These are phyloP conservation scores for Globisporangium spiculum DNA, from an alignment of 352 stramenopile genomes.

Conservation along the genomic window DNA sequence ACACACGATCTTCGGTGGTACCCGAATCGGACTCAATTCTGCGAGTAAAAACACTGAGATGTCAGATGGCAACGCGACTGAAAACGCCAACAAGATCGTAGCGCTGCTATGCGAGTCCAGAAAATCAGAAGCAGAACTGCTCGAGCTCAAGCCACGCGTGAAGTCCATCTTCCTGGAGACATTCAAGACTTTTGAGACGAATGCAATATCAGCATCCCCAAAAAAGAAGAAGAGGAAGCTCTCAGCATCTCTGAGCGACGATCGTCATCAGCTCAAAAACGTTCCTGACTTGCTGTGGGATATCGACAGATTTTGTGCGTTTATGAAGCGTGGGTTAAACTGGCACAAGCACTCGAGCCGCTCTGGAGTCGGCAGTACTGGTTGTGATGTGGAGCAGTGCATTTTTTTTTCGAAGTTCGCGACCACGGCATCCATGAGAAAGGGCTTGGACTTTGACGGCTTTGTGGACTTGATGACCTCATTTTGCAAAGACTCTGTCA, in stretches of 20 bases:
- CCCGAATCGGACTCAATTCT: constrained; percentile 4
- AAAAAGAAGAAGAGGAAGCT: constrained; percentile 58
- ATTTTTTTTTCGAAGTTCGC: constrained; percentile 73
- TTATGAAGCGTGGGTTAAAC: constrained; percentile 25
- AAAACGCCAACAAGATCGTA: constrained; percentile 3
- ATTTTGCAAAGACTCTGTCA: constrained; percentile 41
- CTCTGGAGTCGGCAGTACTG: neutral
- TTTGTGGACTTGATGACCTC: constrained; percentile 43
- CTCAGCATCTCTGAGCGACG: constrained; percentile 5
- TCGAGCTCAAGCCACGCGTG: constrained; percentile 27
- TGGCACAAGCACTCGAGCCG: constrained; percentile 6
- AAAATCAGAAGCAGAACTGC: constrained; percentile 18
- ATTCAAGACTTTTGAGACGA: constrained; percentile 40
- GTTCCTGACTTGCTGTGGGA: constrained; percentile 30
- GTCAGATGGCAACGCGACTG: neutral
- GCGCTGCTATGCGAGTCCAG: constrained; percentile 9
- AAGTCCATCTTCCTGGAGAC: constrained; percentile 30
- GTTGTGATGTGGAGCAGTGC: constrained; percentile 28
- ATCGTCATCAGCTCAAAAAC: neutral
- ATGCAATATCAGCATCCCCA: constrained; percentile 15
- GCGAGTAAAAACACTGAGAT: neutral
- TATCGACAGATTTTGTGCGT: constrained; percentile 65
- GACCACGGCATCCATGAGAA: constrained; percentile 28
- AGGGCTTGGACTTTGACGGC: constrained; percentile 30
- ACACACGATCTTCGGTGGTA: constrained; percentile 1